phyloP scores from a whole-genome alignment of 2,329 filamentous ascomycete genomes.

The Aspergillus sp. region DNA sequence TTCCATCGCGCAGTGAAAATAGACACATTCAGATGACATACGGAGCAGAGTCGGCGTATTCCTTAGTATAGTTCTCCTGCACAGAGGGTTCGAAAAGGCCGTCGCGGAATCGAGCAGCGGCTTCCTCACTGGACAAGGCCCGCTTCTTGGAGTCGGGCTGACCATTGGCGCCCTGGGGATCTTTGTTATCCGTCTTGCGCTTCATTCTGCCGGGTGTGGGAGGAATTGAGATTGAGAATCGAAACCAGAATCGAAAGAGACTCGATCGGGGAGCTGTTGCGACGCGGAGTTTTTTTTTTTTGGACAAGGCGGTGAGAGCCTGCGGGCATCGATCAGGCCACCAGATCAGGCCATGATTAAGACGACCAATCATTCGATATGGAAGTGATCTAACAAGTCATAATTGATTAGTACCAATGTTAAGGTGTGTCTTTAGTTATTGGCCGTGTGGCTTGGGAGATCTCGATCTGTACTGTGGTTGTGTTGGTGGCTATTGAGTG shows the following conservation, averaged over 20 bases:
- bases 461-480: too few species aligned
- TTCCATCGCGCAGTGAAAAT: not conserved
- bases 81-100: slow-evolving; percentile 44
- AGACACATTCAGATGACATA: slow-evolving; percentile 25
- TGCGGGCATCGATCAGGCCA: slow-evolving; percentile 17
- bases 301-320: slow-evolving; percentile 19
- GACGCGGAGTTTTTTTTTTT: slow-evolving; percentile 9
- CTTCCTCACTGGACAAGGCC: slow-evolving; percentile 38
- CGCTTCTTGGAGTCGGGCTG: slow-evolving; percentile 40
- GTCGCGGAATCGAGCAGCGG: slow-evolving; percentile 43
- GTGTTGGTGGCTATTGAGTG: too few species aligned
- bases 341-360: slow-evolving; percentile 19
- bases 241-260: not conserved
- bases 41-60: slow-evolving; percentile 45
- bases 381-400: not conserved
- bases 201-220: slow-evolving; percentile 36
- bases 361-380: not conserved
- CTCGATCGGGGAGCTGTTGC: not conserved
- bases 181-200: slow-evolving; percentile 41
- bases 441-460: too few species aligned
- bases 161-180: slow-evolving; percentile 30
- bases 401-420: too few species aligned
- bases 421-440: too few species aligned
- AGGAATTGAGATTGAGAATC: not conserved
- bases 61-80: slow-evolving; percentile 43